Percentiles rank a stretch among this genome's conserved stretches.
These are phyloP conservation scores for Esteya vermicola DNA, from an alignment of 2,329 filamentous ascomycete genomes.

Conservation along the genomic window DNA sequence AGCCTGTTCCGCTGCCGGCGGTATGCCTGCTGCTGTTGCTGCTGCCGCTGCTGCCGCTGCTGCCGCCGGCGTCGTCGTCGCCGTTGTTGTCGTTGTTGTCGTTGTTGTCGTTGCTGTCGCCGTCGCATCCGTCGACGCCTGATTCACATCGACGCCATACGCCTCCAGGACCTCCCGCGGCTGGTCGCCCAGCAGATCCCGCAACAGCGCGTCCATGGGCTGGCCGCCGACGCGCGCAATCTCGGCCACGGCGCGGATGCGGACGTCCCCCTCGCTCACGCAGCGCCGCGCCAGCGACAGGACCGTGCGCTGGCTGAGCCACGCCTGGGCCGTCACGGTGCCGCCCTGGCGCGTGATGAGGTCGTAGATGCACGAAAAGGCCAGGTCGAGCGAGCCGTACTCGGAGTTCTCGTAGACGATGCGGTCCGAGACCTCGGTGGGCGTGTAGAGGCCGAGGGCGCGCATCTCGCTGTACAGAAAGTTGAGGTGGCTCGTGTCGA, in stretches of 20 bases:
- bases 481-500: constrained; percentile 14
- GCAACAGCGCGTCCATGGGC: constrained; percentile 9
- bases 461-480: constrained; percentile 24
- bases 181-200: not conserved
- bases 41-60: too few relatives aligned
- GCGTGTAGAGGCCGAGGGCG: constrained; percentile 18
- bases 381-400: constrained; percentile 19
- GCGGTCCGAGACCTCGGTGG: constrained; percentile 16
- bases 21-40: too few relatives aligned
- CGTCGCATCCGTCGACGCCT: too few relatives aligned
- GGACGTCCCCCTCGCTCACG: constrained; percentile 18
- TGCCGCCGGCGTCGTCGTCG: too few relatives aligned
- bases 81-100: too few relatives aligned
- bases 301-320: constrained; percentile 19
- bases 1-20: too few relatives aligned
- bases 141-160: too few relatives aligned
- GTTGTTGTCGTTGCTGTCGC: too few relatives aligned
- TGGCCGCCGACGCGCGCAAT: constrained; percentile 7
- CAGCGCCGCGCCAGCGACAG: constrained; percentile 20
- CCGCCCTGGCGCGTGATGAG: constrained; percentile 8
- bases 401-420: constrained; percentile 18
- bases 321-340: constrained; percentile 9
- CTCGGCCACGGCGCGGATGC: constrained; percentile 18
- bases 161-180: not conserved
- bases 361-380: constrained; percentile 18